A percentile compares a stretch with the other conserved stretches of the same genome.
Conservation (phyloP, 164 flowering plant species). For the Malania oleifera region DNA sequence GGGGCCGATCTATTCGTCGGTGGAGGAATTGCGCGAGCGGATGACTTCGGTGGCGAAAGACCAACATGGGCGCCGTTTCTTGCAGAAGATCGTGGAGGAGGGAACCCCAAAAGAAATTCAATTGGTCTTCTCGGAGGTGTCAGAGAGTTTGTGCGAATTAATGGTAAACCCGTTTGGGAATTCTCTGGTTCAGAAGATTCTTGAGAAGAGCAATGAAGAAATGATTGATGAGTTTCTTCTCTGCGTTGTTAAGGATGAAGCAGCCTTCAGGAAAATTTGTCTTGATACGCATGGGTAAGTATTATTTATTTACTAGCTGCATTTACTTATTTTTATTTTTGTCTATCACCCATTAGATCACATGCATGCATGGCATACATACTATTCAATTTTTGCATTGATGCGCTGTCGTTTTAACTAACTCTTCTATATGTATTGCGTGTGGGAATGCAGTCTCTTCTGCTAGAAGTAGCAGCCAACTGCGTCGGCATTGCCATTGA, state of each 20-base stretch:
- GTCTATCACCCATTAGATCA: too few relatives aligned
- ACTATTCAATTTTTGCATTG: too few relatives aligned
- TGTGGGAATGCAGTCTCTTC: constrained; percentile 24
- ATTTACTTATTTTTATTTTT: too few relatives aligned
- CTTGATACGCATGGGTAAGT: constrained; percentile 29
- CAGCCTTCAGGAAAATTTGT: constrained; percentile 16
- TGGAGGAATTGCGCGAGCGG: constrained; percentile 24
- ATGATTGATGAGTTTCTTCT: constrained; percentile 23
- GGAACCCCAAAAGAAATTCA: constrained; percentile 15
- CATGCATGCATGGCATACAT: too few relatives aligned
- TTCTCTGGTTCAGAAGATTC: constrained; percentile 28
- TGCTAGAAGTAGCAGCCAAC: constrained; percentile 23
- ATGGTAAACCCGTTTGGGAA: constrained; percentile 28
- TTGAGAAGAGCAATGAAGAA: constrained; percentile 19
- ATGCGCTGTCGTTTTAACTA: too few relatives aligned
- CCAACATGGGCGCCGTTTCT: constrained; percentile 24
- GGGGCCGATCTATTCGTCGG: constrained; percentile 3
- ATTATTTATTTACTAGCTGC: too few relatives aligned
- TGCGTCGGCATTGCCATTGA: constrained; percentile 36
- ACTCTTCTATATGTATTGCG: too few relatives aligned
- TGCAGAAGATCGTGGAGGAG: constrained; percentile 25
- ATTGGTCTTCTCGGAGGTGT: constrained; percentile 31
- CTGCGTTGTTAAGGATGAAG: background rate
- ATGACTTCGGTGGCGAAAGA: constrained; percentile 24
- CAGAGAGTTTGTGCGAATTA: constrained; percentile 19